Evolutionary conservation across 192 early-diverging fungal genomes (phyloP).

Genomic region (Phlyctochytrium planicorne): DNA sequence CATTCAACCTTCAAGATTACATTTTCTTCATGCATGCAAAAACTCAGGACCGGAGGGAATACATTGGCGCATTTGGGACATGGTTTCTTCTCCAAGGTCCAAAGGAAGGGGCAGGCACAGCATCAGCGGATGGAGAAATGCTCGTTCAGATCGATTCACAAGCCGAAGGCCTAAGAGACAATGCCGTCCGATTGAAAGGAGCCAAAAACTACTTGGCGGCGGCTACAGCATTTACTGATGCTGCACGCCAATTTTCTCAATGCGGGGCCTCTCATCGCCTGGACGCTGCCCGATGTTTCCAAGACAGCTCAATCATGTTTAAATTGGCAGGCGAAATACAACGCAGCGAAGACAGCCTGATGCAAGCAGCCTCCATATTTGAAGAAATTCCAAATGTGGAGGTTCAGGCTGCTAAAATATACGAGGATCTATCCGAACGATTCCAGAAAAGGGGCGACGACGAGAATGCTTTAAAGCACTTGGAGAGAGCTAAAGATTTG

Average conservation of each 20-base stretch:
- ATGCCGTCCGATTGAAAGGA: not conserved
- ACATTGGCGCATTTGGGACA: not conserved
- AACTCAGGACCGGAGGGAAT: not conserved
- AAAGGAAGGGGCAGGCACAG: not conserved
- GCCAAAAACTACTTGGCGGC: not conserved
- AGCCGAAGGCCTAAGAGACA: not conserved
- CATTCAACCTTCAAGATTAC: not conserved
- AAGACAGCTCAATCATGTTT: not conserved
- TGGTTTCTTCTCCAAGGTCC: not conserved
- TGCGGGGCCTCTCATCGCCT: too few species aligned
- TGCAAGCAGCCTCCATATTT: not conserved
- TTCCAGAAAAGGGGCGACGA: not conserved
- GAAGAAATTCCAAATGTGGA: not conserved
- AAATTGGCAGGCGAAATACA: not conserved
- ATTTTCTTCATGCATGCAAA: not conserved
- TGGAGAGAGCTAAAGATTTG: constrained; percentile 3
- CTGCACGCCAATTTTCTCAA: not conserved
- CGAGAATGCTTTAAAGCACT: not conserved
- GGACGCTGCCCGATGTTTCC: too few species aligned
- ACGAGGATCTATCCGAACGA: not conserved
- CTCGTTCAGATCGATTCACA: not conserved
- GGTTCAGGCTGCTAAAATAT: not conserved
- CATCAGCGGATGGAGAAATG: not conserved
- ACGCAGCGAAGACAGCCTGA: too few species aligned
- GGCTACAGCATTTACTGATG: not conserved